phyloP scores from a whole-genome alignment of 2,329 filamentous ascomycete species.

The Claviceps sp. region DNA sequence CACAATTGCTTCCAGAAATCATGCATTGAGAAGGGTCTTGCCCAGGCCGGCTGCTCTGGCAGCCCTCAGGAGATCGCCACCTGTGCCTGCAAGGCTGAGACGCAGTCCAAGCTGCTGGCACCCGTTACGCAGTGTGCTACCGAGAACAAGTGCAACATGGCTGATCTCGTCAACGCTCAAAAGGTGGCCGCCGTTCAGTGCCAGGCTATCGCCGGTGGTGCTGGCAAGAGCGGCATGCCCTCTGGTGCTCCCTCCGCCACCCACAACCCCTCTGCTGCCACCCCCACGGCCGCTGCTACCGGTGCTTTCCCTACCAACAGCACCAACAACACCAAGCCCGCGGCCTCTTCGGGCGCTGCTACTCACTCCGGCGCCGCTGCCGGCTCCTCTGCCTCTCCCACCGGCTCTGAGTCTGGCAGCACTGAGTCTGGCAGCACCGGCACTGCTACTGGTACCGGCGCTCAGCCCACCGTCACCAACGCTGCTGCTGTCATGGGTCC shows the following conservation, averaged over 20 bases:
- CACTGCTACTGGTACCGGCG: background rate
- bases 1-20: slow-evolving; percentile 9
- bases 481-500: slow-evolving; percentile 3
- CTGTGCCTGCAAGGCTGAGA: slow-evolving; percentile 27
- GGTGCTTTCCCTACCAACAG: background rate
- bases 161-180: slow-evolving; percentile 19
- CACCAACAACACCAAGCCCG: background rate
- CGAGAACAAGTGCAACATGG: slow-evolving; percentile 18
- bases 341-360: too few species aligned
- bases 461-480: background rate
- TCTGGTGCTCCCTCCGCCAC: slow-evolving; percentile 1
- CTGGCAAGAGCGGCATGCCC: background rate
- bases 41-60: slow-evolving; percentile 8
- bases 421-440: background rate
- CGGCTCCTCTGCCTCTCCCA: background rate
- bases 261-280: slow-evolving; percentile 1
- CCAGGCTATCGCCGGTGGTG: slow-evolving; percentile 6
- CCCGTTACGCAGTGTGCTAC: slow-evolving; percentile 20
- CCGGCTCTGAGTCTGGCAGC: background rate
- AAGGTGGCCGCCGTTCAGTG: slow-evolving; percentile 19
- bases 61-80: slow-evolving; percentile 8
- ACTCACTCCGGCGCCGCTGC: background rate
- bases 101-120: slow-evolving; percentile 17
- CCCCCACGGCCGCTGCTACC: slow-evolving; percentile 3
- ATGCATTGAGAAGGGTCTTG: slow-evolving; percentile 24